A percentile compares a stretch with the other conserved stretches of the same genome.
Evolutionary conservation across 2,329 filamentous ascomycete species (phyloP).

Genomic region (Lecanicillium sp.): DNA sequence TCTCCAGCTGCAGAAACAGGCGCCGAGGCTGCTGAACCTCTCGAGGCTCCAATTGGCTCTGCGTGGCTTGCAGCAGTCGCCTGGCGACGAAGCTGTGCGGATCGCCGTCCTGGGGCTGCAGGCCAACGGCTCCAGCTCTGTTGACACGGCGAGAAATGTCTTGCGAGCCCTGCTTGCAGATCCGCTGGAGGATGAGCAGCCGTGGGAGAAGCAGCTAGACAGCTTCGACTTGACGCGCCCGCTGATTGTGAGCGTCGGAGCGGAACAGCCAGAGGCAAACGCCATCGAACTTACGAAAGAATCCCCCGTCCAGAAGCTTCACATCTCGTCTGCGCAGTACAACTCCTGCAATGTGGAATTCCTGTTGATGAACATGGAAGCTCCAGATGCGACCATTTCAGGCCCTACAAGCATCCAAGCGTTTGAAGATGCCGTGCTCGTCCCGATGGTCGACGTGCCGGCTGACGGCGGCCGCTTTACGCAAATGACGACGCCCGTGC

Average conservation of each 20-base stretch:
- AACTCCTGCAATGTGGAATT: constrained; percentile 59
- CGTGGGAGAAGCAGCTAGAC: constrained; percentile 60
- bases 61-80: constrained; percentile 49
- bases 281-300: constrained; percentile 20
- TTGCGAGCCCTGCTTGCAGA: constrained; percentile 64
- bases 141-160: constrained; percentile 52
- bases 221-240: constrained; percentile 44
- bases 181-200: constrained; percentile 52
- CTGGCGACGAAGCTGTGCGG: constrained; percentile 50
- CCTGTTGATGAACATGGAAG: constrained; percentile 44
- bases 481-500: constrained; percentile 72
- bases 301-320: constrained; percentile 46
- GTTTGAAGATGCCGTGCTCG: constrained; percentile 61
- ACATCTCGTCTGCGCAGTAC: constrained; percentile 55
- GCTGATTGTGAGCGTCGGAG: constrained; percentile 52
- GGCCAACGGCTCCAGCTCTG: constrained; percentile 26
- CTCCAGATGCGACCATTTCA: constrained; percentile 17
- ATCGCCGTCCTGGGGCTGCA: constrained; percentile 48
- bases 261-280: constrained; percentile 19
- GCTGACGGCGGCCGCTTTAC: constrained; percentile 57
- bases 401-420: constrained; percentile 31
- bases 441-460: constrained; percentile 65
- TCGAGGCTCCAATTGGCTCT: constrained; percentile 65
- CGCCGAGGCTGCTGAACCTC: constrained; percentile 57
- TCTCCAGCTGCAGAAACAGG: constrained; percentile 51